Conservation (phyloP, 2,329 filamentous ascomycete species). For the Colletotrichum filicis region DNA sequence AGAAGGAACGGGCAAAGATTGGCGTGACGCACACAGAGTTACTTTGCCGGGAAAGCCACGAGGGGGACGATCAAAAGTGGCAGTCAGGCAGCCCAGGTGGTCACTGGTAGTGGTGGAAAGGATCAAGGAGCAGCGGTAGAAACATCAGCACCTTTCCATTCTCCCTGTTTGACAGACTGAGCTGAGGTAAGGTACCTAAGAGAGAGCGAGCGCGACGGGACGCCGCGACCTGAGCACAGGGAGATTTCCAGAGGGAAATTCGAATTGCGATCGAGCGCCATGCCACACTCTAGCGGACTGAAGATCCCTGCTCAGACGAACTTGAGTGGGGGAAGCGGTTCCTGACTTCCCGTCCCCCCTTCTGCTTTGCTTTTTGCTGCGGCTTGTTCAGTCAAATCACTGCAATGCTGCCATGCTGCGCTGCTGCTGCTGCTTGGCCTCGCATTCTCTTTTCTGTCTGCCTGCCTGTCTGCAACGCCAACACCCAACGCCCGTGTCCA, state of each 20-base stretch:
- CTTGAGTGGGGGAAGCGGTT: slow-evolving; percentile 16
- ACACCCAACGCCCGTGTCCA: neutral
- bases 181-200: neutral
- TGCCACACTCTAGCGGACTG: slow-evolving; percentile 17
- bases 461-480: neutral
- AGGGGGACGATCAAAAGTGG: slow-evolving; percentile 17
- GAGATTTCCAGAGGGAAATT: slow-evolving; percentile 30
- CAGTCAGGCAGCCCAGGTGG: neutral
- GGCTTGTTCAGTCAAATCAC: neutral
- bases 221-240: neutral
- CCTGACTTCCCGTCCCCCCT: slow-evolving; percentile 2
- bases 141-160: neutral
- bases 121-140: neutral
- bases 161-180: neutral
- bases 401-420: neutral
- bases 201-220: slow-evolving; percentile 5
- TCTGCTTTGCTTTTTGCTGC: neutral
- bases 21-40: slow-evolving; percentile 19
- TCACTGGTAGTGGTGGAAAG: neutral
- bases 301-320: slow-evolving; percentile 33
- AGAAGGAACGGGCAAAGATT: slow-evolving; percentile 23
- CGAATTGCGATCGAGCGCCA: slow-evolving; percentile 32
- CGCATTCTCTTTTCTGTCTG: neutral
- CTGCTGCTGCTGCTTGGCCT: neutral
- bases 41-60: slow-evolving; percentile 21